These are phyloP conservation scores for Bertia moriformis DNA, from an alignment of 2,329 filamentous ascomycete species.

Conservation along the genomic window DNA sequence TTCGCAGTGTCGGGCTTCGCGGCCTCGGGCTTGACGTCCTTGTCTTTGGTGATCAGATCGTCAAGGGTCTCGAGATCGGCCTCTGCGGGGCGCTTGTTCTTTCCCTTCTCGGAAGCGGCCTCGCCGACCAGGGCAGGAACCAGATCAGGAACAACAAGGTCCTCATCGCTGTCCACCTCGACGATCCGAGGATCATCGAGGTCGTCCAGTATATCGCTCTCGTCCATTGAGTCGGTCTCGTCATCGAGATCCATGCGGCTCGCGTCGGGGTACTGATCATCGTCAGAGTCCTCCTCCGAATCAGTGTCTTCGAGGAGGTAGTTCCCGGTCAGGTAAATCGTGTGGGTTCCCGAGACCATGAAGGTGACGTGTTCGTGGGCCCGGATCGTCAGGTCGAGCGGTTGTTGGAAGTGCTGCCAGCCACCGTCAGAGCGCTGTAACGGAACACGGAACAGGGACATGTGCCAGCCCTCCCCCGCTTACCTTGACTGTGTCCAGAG, in stretches of 20 bases:
- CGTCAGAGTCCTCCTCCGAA: constrained; percentile 32
- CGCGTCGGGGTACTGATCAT: constrained; percentile 16
- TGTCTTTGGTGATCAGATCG: constrained; percentile 75
- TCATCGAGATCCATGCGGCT: not conserved
- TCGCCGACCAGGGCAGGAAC: no score
- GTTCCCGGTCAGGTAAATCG: constrained; percentile 88
- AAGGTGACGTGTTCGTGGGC: constrained; percentile 88
- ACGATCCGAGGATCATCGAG: constrained; percentile 62
- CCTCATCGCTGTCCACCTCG: constrained; percentile 69
- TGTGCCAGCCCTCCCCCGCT: no score
- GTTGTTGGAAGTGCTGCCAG: constrained; percentile 92
- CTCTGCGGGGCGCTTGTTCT: constrained; percentile 80
- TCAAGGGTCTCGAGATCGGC: constrained; percentile 60
- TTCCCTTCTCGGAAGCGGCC: constrained; percentile 30
- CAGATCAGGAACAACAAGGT: constrained; percentile 51
- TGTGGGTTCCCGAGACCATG: constrained; percentile 76
- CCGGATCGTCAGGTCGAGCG: constrained; percentile 80
- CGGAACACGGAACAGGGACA: no score
- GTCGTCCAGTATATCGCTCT: constrained; percentile 62
- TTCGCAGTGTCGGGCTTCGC: no score
- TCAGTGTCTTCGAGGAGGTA: no score
- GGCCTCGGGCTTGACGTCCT: constrained; percentile 38
- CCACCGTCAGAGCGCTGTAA: no score
- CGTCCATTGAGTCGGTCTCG: constrained; percentile 19
- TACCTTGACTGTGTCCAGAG: constrained; percentile 84